A percentile compares a stretch with the other conserved stretches of the same genome.
phyloP scores from a whole-genome alignment of 202 grass and related monocot genomes.

The Elaeis oleifera region DNA sequence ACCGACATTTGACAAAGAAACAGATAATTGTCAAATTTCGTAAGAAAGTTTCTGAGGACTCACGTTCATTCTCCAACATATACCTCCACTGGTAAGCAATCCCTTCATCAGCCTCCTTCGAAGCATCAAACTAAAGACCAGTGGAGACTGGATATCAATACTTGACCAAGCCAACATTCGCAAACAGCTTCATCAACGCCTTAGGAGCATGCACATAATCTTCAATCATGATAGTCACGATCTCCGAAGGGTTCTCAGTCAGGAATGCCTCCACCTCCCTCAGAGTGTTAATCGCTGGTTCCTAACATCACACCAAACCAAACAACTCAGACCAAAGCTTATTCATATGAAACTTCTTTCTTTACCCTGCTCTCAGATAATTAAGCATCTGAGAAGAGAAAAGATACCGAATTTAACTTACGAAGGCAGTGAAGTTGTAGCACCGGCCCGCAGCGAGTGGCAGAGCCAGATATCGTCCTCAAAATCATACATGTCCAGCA shows the following conservation, averaged over 20 bases:
- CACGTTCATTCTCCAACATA: constrained; percentile 36
- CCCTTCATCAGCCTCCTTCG: constrained; percentile 55
- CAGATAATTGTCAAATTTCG: too few relatives aligned
- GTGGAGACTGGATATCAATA: constrained; percentile 73
- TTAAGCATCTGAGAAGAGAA: too few relatives aligned
- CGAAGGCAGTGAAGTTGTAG: constrained; percentile 77
- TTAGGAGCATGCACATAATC: constrained; percentile 50
- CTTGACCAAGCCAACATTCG: constrained; percentile 64
- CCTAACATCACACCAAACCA: constrained; percentile 28
- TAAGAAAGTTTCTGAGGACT: too few relatives aligned
- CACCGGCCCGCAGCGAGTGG: constrained; percentile 56
- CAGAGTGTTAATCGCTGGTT: constrained; percentile 57
- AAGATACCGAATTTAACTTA: constrained; percentile 22
- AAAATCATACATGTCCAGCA: constrained; percentile 95
- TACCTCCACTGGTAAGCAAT: constrained; percentile 80
- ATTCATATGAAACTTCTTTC: too few relatives aligned
- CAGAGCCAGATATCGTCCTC: constrained; percentile 75
- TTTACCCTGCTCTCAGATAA: too few relatives aligned
- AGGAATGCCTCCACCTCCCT: constrained; percentile 81
- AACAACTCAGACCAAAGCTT: too few relatives aligned
- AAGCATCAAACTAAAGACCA: constrained; percentile 68
- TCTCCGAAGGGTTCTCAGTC: constrained; percentile 53
- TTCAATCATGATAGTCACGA: constrained; percentile 82
- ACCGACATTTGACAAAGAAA: too few relatives aligned
- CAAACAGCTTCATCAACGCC: constrained; percentile 64